phyloP scores from a whole-genome alignment of 163 green algal species.

The Volvox carteri region DNA sequence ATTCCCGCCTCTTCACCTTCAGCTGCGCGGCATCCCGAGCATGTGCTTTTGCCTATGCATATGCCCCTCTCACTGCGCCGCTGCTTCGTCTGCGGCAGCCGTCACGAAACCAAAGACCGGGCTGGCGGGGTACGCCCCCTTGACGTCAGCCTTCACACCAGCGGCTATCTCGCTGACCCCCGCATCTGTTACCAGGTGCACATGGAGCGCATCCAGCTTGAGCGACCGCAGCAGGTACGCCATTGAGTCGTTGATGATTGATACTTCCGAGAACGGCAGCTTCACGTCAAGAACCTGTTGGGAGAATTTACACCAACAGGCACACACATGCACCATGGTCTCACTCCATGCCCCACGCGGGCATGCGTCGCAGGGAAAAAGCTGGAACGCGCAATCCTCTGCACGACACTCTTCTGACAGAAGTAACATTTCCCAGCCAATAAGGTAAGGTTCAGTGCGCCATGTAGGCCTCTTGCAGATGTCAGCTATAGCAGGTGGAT shows the following conservation, averaged over 20 bases:
- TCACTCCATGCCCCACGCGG: too few relatives aligned
- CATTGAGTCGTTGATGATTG: slow-evolving; percentile 85
- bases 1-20: neutral
- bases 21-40: neutral
- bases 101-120: slow-evolving; percentile 59
- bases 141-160: slow-evolving; percentile 52
- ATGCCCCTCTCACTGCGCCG: neutral
- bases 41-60: neutral
- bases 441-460: too few relatives aligned
- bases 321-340: too few relatives aligned
- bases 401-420: too few relatives aligned
- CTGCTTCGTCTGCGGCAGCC: slow-evolving; percentile 10
- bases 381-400: too few relatives aligned
- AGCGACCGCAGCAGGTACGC: slow-evolving; percentile 80
- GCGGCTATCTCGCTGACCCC: slow-evolving; percentile 22
- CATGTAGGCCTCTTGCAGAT: too few relatives aligned
- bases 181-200: slow-evolving; percentile 53
- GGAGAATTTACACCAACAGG: too few relatives aligned
- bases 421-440: too few relatives aligned
- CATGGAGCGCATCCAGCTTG: slow-evolving; percentile 58
- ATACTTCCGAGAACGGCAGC: slow-evolving; percentile 93
- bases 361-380: too few relatives aligned
- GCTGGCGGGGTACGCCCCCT: slow-evolving; percentile 56
- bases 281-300: slow-evolving; percentile 85
- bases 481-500: too few relatives aligned